Base-by-base conservation (phyloP, 1,284 basidiomycete species). In the Ustilago trichophora region DNA sequence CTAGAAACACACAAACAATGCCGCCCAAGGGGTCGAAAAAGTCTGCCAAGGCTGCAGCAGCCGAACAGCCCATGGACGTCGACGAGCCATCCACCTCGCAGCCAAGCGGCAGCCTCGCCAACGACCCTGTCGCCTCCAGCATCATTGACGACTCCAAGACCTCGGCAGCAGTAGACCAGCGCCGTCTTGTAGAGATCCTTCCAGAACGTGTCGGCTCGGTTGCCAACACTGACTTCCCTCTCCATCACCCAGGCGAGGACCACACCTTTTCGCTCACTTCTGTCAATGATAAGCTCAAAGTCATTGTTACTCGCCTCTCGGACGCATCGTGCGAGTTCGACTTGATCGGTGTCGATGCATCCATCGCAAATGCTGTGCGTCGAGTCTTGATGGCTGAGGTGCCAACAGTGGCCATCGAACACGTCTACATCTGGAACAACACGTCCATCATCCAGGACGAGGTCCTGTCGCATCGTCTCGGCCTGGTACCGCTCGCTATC, bases 371-470 rank as follows among this genome's bases (percentile, higher is more conserved):
- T 82, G 93, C 95, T 0, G 87, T 97, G 71, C 87, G 96, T 36
- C 85, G 95, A 56, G 91, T 95, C 51, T 85, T 98, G 78, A 91
- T 98, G 47, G 91, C 96, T 22, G 95, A 99, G 86, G 94, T 78
- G 18, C 76, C 76, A 6, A 91, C 92, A 0, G 85, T 98, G 12
- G 91, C 91, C n/a, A 90, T 98, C 57, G 95, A 98, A 80, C 85
- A 90, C 66, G 92, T 93, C 8, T 98, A 93, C 82, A 86, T 96
- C 3, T 97, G 90, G 88, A 91, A 97, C 84, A 99, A 98, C 83
- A 98, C 92, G 0, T 90, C 89, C 3, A 91, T 98, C 74, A 89
- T 98, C 57, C 92, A 90, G 53, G 95, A 98, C 80, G 95, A 98
- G 83, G 89, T 98, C 1, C 85, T 98, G 13, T 87, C 92, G 2